Conservation (phyloP, 2,329 filamentous ascomycete genomes). For the Fusarium mexicanum region DNA sequence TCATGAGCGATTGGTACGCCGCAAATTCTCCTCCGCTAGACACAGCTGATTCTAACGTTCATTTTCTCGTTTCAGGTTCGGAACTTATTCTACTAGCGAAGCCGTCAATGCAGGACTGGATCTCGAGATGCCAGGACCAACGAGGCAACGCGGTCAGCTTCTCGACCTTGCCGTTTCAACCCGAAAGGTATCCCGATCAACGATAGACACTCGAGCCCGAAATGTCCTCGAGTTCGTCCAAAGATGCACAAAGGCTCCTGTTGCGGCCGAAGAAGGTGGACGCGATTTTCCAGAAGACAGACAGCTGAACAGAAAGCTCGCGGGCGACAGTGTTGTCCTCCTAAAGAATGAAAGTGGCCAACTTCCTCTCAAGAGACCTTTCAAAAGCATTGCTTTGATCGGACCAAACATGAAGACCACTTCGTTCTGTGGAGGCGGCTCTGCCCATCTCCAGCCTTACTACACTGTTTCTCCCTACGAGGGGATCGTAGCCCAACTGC, state of each 20-base stretch:
- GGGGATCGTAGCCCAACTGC: background rate
- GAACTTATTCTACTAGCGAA: background rate
- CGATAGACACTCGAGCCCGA: background rate
- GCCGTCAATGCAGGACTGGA: background rate
- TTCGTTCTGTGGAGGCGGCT: background rate
- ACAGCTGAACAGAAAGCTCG: background rate
- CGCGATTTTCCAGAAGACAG: background rate
- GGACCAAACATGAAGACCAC: background rate
- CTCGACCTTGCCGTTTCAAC: background rate
- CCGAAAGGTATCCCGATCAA: background rate
- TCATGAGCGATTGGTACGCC: background rate
- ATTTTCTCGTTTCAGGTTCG: background rate
- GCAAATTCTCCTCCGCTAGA: fast-evolving
- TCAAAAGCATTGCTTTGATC: background rate
- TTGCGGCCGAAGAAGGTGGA: background rate
- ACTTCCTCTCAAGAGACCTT: background rate
- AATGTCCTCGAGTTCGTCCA: background rate
- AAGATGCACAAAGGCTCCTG: background rate
- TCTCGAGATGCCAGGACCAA: background rate
- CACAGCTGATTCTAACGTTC: background rate
- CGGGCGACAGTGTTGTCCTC: background rate
- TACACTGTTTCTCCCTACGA: background rate
- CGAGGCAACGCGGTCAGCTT: background rate
- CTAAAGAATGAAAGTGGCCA: background rate
- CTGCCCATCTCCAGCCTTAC: background rate